Conservation (phyloP, 768 basidiomycete species). For the Leucosporidium creatinivorum region DNA sequence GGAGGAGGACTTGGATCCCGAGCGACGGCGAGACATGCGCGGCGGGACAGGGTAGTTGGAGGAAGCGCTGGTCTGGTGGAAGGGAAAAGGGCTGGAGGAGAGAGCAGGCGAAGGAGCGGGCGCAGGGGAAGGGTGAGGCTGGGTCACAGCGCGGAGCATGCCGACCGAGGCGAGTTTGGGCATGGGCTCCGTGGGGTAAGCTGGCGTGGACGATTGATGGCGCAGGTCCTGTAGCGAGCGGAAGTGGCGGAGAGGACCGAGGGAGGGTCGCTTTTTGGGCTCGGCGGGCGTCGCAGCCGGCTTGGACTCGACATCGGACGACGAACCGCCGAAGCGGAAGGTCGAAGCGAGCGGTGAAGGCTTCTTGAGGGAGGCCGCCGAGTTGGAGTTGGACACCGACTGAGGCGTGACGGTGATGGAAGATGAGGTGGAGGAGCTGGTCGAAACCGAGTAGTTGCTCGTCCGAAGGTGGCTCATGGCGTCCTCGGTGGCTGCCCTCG, state of each 20-base stretch:
- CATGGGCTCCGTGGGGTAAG: slow-evolving; percentile 10
- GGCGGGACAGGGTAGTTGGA: not conserved
- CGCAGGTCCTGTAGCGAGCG: slow-evolving; percentile 25
- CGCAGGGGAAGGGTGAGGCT: too few species aligned
- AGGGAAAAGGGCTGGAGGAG: not conserved
- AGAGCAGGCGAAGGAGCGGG: not conserved
- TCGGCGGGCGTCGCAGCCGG: not conserved
- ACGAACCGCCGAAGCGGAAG: not conserved
- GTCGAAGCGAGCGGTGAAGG: slow-evolving; percentile 4
- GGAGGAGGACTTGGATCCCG: slow-evolving; percentile 18
- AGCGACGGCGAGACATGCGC: slow-evolving; percentile 1
- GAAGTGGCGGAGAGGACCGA: slow-evolving; percentile 19
- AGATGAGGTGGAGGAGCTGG: not conserved
- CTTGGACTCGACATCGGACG: not conserved
- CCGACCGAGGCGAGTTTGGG: not conserved
- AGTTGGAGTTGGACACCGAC: slow-evolving; percentile 1
- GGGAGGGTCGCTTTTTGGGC: slow-evolving; percentile 6
- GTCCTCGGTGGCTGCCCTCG: not conserved
- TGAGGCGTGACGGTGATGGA: slow-evolving; percentile 1
- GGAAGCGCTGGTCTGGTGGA: not conserved
- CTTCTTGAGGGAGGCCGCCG: not conserved
- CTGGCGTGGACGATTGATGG: not conserved
- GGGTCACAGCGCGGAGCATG: too few species aligned
- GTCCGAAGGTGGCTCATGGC: not conserved
- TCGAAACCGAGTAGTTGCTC: not conserved